Base-by-base conservation (phyloP, 83 land plant species). In the Diphasiastrum complanatum region DNA sequence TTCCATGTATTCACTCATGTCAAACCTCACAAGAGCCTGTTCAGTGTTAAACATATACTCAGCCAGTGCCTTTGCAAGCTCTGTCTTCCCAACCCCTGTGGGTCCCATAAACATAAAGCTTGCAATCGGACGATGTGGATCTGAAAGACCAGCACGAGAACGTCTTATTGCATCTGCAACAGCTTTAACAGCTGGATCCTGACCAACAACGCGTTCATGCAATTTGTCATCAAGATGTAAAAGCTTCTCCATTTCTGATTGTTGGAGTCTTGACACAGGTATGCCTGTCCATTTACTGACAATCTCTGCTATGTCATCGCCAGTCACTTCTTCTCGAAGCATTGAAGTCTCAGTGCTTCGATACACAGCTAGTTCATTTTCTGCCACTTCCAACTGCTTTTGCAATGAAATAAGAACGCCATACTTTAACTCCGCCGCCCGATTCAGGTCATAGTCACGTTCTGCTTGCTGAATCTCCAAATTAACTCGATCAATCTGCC, bases 21-120 rank as follows among this genome's bases (percentile, higher is more conserved):
- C 87, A 35, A 89, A 81, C 63, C 95, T 73, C 48, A 85, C 80
- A 50, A 89, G 78, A 31, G 91, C 95, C 68, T 80, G 74, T 61
- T 89, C 91, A 0, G 95, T 85, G 51, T 89, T 83, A 51, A 89
- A 88, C 40, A 88, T 84, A 66, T 75, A 85, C 1, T 71, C 74
- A 11, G 86, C 90, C 30, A 88, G 72, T 11, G 95, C 84, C 63
- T 88, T 88, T 26, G 78, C 95, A 55, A 88, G 82, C 71, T 88
- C 90, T 18, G 95, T 88, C 57, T 88, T 88, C 1, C 95, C 95
- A 18, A 87, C 93, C 34, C 93, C 93, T 27, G 85, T 87, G 12
- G 93, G 93, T 30, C 93, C 93, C 89, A 87, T 78, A 61, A 87
- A 87, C 93, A 87, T 84, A 72, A 87, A 87, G 54, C 89, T 87